Evolutionary conservation across 2,329 filamentous ascomycete genomes (phyloP).

Genomic region (Fusarium nisikadoi): DNA sequence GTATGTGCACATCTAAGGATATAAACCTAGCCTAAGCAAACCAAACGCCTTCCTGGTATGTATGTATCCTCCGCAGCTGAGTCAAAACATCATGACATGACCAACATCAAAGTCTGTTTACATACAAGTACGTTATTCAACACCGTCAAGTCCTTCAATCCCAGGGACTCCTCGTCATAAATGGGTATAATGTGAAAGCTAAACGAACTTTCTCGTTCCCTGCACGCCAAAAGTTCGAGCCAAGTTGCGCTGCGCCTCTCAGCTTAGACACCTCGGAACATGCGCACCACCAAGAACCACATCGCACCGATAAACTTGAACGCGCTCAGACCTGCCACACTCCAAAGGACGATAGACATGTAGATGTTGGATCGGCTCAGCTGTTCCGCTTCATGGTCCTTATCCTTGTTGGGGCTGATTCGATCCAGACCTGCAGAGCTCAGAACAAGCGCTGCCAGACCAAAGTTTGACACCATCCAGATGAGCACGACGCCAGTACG

Average conservation of each 20-base stretch:
- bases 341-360: slow-evolving; percentile 88
- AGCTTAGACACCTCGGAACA: slow-evolving; percentile 77
- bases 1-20: slow-evolving; percentile 32
- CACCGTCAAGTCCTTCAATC: slow-evolving; percentile 7
- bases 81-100: slow-evolving; percentile 28
- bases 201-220: slow-evolving; percentile 15
- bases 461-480: slow-evolving; percentile 98
- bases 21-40: slow-evolving; percentile 21
- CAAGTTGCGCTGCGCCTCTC: not conserved
- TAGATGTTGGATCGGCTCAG: slow-evolving; percentile 78
- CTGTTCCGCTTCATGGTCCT: slow-evolving; percentile 53
- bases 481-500: slow-evolving; percentile 89
- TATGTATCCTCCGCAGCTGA: slow-evolving; percentile 13
- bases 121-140: slow-evolving; percentile 32
- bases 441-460: slow-evolving; percentile 84
- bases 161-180: slow-evolving; percentile 31
- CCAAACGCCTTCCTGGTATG: slow-evolving; percentile 36
- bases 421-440: slow-evolving; percentile 84
- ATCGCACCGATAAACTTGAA: slow-evolving; percentile 89
- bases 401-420: slow-evolving; percentile 57
- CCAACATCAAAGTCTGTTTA: slow-evolving; percentile 26
- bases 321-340: slow-evolving; percentile 82
- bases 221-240: not conserved
- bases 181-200: slow-evolving; percentile 44
- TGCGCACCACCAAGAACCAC: slow-evolving; percentile 91